Conservation (phyloP, 179 eudicot genomes). For the Beta macrorhiza region DNA sequence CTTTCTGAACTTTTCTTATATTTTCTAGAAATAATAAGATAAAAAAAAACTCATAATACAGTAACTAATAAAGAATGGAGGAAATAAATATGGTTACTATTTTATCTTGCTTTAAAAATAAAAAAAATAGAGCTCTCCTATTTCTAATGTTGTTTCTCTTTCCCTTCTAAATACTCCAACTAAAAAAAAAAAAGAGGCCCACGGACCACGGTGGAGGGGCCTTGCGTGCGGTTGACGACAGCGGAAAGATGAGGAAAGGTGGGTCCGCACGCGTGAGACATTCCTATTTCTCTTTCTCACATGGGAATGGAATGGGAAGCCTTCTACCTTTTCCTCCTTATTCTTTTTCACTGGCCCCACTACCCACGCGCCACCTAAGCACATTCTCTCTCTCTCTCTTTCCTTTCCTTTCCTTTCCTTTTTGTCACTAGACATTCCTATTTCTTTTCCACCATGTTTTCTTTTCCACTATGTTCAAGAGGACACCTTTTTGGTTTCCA, state of each 20-base stretch:
- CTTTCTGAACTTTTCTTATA: too few relatives aligned
- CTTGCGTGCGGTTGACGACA: slow-evolving; percentile 28
- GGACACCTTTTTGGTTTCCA: too few relatives aligned
- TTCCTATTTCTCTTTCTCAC: background rate
- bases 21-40: too few relatives aligned
- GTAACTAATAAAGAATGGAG: too few relatives aligned
- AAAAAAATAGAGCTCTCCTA: too few relatives aligned
- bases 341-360: background rate
- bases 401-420: background rate
- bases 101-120: too few relatives aligned
- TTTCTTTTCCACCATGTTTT: background rate
- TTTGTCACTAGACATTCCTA: background rate
- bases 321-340: background rate
- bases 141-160: too few relatives aligned
- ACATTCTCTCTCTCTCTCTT: background rate
- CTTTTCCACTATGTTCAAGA: background rate
- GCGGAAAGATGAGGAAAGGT: background rate
- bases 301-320: background rate
- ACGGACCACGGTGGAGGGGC: slow-evolving; percentile 21
- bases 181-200: background rate
- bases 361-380: slow-evolving; percentile 2
- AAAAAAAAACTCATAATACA: too few relatives aligned
- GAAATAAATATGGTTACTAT: too few relatives aligned
- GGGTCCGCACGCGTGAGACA: slow-evolving; percentile 30
- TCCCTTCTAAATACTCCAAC: too few relatives aligned